These are phyloP conservation scores for Diaporthe amygdali DNA, from an alignment of 2,329 filamentous ascomycete species.

Conservation along the genomic window DNA sequence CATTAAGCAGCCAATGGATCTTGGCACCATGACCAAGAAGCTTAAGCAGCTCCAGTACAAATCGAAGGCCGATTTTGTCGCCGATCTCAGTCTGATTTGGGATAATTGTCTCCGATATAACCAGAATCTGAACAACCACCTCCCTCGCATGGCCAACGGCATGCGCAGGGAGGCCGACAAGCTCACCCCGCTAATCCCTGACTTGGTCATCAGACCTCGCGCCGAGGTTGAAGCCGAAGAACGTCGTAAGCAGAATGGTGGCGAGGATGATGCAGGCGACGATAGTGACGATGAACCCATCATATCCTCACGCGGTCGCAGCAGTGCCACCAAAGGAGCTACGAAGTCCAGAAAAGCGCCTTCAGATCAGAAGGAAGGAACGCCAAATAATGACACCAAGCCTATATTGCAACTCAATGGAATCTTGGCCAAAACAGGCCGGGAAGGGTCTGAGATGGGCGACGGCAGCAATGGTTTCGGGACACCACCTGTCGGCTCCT, in stretches of 20 bases:
- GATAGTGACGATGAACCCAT: slow-evolving; percentile 98
- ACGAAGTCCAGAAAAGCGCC: slow-evolving; percentile 79
- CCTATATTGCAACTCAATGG: slow-evolving; percentile 72
- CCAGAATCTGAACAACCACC: slow-evolving; percentile 82
- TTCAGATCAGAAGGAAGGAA: slow-evolving; percentile 76
- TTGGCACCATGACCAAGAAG: slow-evolving; percentile 98
- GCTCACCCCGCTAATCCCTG: slow-evolving; percentile 91
- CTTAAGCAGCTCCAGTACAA: slow-evolving; percentile 81
- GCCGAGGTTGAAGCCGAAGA: slow-evolving; percentile 93
- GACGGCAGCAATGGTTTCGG: slow-evolving; percentile 86
- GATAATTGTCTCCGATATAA: slow-evolving; percentile 97
- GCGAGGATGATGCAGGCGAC: slow-evolving; percentile 80
- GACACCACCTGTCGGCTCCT: slow-evolving; percentile 72
- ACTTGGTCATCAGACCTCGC: slow-evolving; percentile 86
- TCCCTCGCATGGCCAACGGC: slow-evolving; percentile 90
- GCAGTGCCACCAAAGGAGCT: slow-evolving; percentile 80
- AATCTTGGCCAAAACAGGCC: slow-evolving; percentile 59
- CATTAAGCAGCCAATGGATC: slow-evolving; percentile 97
- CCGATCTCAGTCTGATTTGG: slow-evolving; percentile 95
- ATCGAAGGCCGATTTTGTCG: slow-evolving; percentile 92
- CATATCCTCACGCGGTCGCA: slow-evolving; percentile 94
- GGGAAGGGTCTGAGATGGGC: slow-evolving; percentile 77
- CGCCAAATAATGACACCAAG: slow-evolving; percentile 77
- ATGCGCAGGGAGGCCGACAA: slow-evolving; percentile 99
- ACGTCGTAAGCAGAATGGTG: slow-evolving; percentile 84